Evolutionary conservation across 169 alveolate genomes (phyloP), one percentile per base, ranked within the genome.

Genomic region (Babesia bigemina): DNA sequence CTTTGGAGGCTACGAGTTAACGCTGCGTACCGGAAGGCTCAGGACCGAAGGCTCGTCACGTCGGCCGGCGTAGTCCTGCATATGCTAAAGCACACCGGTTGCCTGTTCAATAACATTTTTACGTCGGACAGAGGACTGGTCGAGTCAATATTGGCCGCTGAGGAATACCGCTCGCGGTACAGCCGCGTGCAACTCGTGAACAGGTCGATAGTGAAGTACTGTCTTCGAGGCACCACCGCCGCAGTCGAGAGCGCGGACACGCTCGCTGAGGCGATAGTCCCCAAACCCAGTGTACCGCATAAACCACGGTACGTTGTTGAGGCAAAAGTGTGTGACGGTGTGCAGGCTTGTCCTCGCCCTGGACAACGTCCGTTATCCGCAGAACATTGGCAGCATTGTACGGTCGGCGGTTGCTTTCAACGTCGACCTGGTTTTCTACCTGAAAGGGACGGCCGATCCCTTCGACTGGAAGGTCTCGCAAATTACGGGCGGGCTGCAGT

Each of bases 391-490:
- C 0, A 85, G 77, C 50, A 72, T 90, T 33, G 71, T 86, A 63
- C 73, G 90, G 45, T 69, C 86, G 24, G 91, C 91, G 4, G 63
- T 78, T 50, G 86, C 92, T 21, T 62, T 90, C 69, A 77, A 77
- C 69, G 63, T 90, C 16, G 94, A 90, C 70, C 79, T 28, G n/a
- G 21, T 90, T 24, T 86, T 69, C 65, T 86, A 86, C 57, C 53
- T 84, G 45, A 75, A 70, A 19, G 87, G 90, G 47, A 90, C 92
- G 9, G 91, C 90, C 49, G 92, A 90, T 24, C 94, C 91, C 13
- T 90, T 79, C 55, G 86, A 90, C 60, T 86, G 87, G 79, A 86
- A 90, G 77, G 92, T 86, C 22, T 57, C 91, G 22, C 85, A 55
- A 9, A 53, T 86, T 52, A 90, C 94, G 13, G 90, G 83, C 0